Evolutionary conservation across 2,329 filamentous ascomycete species (phyloP).

Genomic region (Setomelanomma holmii): DNA sequence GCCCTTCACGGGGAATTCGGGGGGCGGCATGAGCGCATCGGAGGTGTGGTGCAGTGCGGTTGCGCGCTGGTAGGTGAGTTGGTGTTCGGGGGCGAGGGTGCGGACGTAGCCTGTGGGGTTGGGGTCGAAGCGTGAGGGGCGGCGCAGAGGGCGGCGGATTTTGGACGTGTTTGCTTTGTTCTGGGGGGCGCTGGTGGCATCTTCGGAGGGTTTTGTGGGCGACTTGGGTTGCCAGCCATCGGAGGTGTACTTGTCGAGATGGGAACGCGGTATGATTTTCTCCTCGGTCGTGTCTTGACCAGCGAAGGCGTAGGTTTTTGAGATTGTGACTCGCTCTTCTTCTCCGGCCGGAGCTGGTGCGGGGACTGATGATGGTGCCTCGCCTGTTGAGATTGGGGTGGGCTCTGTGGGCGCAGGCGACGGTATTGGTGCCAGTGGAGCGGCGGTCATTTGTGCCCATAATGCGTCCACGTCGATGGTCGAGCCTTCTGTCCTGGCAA

Average conservation of each 20-base stretch:
- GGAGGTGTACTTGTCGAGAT: constrained; percentile 35
- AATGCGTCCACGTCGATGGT: constrained; percentile 76
- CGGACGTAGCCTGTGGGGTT: constrained; percentile 58
- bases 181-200: constrained; percentile 6
- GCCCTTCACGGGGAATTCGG: constrained; percentile 20
- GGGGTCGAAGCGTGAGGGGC: constrained; percentile 59
- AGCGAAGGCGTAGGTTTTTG: constrained; percentile 76
- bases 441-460: constrained; percentile 71
- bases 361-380: constrained; percentile 11
- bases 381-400: constrained; percentile 6
- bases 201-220: constrained; percentile 1
- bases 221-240: constrained; percentile 41
- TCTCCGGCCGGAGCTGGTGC: constrained; percentile 24
- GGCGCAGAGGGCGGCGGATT: constrained; percentile 45
- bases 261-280: constrained; percentile 64
- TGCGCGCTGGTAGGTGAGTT: constrained; percentile 50
- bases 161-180: constrained; percentile 18
- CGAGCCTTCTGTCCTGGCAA: constrained; percentile 63
- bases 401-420: constrained; percentile 22
- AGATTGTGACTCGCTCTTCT: constrained; percentile 64
- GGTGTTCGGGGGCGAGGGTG: constrained; percentile 52
- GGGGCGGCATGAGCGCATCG: constrained; percentile 14
- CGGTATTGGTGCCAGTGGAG: constrained; percentile 42
- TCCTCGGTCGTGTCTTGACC: constrained; percentile 75
- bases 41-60: constrained; percentile 1